phyloP scores from a whole-genome alignment of 805 yeast genomes.

The Scheffersomyces amazonensis region DNA sequence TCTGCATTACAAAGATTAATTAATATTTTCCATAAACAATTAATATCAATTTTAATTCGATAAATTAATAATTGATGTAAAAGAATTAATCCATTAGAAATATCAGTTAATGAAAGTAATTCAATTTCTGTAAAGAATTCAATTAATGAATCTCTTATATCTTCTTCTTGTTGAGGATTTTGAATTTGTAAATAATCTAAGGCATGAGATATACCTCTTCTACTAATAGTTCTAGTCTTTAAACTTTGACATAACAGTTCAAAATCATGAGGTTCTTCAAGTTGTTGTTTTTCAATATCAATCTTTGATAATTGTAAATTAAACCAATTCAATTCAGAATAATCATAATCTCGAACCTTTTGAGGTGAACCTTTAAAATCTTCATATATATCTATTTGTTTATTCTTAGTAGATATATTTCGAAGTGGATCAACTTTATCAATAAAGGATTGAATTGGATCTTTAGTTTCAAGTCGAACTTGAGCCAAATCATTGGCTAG shows the following conservation, averaged over 20 bases:
- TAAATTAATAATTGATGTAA: conserved; percentile 35
- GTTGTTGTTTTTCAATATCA: background rate
- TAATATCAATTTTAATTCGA: conserved; percentile 15
- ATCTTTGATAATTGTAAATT: conserved; percentile 31
- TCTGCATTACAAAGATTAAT: conserved; percentile 13
- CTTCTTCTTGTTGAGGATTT: conserved; percentile 14
- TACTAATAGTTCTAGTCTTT: background rate
- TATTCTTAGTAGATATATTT: conserved; percentile 28
- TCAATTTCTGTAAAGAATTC: conserved; percentile 1
- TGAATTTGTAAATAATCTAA: conserved; percentile 15
- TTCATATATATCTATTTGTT: conserved; percentile 38
- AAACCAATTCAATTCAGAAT: conserved; percentile 37
- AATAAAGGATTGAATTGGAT: conserved; percentile 30
- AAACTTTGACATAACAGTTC: background rate
- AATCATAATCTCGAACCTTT: conserved; percentile 27
- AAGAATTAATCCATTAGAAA: conserved; percentile 30
- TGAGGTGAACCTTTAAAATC: conserved; percentile 41
- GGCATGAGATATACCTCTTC: background rate
- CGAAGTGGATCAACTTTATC: conserved; percentile 43
- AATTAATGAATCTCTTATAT: conserved; percentile 16
- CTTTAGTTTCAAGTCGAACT: conserved; percentile 18
- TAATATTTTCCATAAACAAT: conserved; percentile 22
- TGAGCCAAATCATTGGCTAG: conserved; percentile 24
- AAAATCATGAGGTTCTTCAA: background rate
- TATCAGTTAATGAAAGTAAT: conserved; percentile 6